These are phyloP conservation scores for Phytophthora foliorum DNA, from an alignment of 352 stramenopile genomes.

Conservation along the genomic window DNA sequence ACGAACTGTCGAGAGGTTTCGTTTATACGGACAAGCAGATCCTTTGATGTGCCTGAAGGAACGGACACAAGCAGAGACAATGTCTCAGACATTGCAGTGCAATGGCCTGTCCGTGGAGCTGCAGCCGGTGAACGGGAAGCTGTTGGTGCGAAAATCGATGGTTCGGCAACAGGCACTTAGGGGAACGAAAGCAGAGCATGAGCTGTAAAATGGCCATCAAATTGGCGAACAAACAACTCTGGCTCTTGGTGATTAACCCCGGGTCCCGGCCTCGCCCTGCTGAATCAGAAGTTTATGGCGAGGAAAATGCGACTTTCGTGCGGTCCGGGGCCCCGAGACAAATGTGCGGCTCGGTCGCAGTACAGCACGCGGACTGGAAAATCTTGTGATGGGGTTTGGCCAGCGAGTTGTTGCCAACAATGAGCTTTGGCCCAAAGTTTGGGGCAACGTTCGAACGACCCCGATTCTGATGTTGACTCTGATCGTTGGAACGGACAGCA, in stretches of 20 bases:
- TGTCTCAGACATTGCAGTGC: too few species aligned
- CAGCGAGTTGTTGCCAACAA: too few species aligned
- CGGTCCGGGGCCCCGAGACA: too few species aligned
- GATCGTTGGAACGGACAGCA: conserved; percentile 15
- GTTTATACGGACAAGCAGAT: conserved; percentile 36
- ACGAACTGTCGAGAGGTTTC: conserved; percentile 31
- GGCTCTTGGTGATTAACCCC: conserved; percentile 15
- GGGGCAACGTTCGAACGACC: conserved; percentile 15
- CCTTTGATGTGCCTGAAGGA: conserved; percentile 30
- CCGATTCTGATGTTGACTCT: conserved; percentile 18
- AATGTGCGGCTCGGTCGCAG: conserved; percentile 20
- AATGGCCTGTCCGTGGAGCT: conserved; percentile 22
- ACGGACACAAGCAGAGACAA: conserved; percentile 28
- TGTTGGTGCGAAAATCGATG: conserved; percentile 10
- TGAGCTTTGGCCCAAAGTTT: conserved; percentile 1
- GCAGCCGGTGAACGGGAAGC: conserved; percentile 28
- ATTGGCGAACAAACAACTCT: conserved; percentile 10
- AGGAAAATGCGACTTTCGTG: too few species aligned
- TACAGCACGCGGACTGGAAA: conserved; percentile 10
- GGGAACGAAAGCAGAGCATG: conserved; percentile 2
- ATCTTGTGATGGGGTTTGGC: conserved; percentile 31
- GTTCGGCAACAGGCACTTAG: not conserved
- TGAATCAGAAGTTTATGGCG: conserved; percentile 23
- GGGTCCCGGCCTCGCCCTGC: not conserved
- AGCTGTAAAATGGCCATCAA: conserved; percentile 13